phyloP scores from a whole-genome alignment of 495 filamentous ascomycete genomes.

The Barbatosphaeria neglecta region DNA sequence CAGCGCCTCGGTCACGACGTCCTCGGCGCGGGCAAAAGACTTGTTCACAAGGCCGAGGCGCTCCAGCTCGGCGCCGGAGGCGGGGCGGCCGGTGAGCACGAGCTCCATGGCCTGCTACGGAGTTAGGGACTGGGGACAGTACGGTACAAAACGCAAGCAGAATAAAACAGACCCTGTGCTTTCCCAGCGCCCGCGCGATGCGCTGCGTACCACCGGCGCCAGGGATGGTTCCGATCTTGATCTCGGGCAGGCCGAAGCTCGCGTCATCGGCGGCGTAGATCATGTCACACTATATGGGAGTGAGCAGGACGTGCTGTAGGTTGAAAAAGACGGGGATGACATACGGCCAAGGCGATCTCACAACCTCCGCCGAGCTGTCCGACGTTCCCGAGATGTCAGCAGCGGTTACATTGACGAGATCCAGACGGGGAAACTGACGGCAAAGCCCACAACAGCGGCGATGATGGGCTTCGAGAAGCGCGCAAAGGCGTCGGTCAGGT shows the following conservation, averaged over 20 bases:
- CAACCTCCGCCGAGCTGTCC: constrained; percentile 28
- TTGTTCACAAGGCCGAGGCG: constrained; percentile 11
- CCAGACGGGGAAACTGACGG: constrained; percentile 11
- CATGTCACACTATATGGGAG: constrained; percentile 23
- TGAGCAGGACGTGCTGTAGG: background rate
- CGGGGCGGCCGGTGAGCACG: constrained; percentile 63
- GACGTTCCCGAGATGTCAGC: background rate
- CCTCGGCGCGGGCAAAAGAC: constrained; percentile 4
- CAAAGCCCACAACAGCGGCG: constrained; percentile 20
- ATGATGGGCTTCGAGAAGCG: constrained; percentile 19
- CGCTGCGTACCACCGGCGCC: constrained; percentile 33
- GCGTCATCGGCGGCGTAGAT: constrained; percentile 22
- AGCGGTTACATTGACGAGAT: background rate
- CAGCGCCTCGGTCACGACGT: constrained; percentile 9
- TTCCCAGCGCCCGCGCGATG: constrained; percentile 24
- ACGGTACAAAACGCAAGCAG: background rate
- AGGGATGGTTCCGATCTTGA: constrained; percentile 31
- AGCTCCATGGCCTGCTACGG: constrained; percentile 64
- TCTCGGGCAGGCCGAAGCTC: constrained; percentile 29
- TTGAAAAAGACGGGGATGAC: background rate
- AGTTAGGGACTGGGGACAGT: background rate
- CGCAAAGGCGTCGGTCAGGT: constrained; percentile 20
- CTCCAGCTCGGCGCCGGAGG: constrained; percentile 47
- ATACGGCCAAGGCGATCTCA: constrained; percentile 20
- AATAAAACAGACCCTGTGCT: constrained; percentile 18